Evolutionary conservation across 495 filamentous ascomycete species (phyloP).

Genomic region (Sabuloglossum arenarium): DNA sequence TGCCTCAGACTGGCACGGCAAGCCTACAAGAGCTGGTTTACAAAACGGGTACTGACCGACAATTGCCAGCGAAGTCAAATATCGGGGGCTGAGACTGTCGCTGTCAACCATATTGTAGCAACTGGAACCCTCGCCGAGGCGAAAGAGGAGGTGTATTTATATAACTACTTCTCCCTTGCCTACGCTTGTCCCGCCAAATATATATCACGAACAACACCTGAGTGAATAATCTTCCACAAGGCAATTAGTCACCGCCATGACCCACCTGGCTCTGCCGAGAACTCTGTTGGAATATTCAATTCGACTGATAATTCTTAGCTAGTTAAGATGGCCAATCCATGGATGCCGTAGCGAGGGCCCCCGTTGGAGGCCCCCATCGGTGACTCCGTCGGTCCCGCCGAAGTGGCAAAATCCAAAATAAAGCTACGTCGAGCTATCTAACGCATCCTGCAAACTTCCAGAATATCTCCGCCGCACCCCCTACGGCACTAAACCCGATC

Average conservation of each 20-base stretch:
- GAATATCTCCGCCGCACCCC: neutral
- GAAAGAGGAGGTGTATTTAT: neutral
- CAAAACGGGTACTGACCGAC: neutral
- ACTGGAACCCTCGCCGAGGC: neutral
- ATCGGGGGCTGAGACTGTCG: neutral
- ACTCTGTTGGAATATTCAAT: too few species aligned
- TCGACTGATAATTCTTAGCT: too few species aligned
- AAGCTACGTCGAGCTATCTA: neutral
- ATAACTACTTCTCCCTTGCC: neutral
- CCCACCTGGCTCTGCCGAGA: too few species aligned
- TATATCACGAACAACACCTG: neutral
- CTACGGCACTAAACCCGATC: neutral
- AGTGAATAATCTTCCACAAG: neutral
- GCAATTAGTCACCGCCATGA: too few species aligned
- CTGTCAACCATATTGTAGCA: neutral
- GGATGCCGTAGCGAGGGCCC: too few species aligned
- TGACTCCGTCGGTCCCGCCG: too few species aligned
- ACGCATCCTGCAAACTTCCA: neutral
- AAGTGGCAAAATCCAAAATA: too few species aligned
- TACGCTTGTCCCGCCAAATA: neutral
- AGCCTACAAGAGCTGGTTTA: neutral
- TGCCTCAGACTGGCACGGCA: neutral
- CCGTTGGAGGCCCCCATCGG: too few species aligned
- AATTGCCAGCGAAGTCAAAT: too few species aligned
- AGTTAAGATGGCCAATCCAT: neutral